Evolutionary conservation across 495 filamentous ascomycete species (phyloP).

Genomic region (Lasiosphaeris hirsuta): DNA sequence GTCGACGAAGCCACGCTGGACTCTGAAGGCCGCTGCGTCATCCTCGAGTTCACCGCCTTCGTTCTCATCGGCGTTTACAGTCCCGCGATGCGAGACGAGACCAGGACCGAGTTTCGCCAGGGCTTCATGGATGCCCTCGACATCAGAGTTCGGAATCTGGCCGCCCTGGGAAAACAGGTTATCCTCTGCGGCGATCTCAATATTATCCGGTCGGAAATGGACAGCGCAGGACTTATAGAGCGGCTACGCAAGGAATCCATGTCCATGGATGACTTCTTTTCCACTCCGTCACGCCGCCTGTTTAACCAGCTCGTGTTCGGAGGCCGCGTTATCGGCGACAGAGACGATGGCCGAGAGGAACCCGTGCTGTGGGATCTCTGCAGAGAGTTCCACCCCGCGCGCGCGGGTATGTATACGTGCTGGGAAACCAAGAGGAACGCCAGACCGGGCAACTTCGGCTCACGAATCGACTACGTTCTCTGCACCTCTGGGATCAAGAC

Average conservation of each 20-base stretch:
- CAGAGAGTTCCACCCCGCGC: constrained; percentile 72
- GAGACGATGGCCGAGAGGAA: constrained; percentile 68
- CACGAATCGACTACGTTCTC: constrained; percentile 89
- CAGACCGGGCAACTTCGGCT: constrained; percentile 85
- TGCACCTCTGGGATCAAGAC: constrained; percentile 74
- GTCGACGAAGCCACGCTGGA: constrained; percentile 73
- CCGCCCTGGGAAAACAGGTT: constrained; percentile 75
- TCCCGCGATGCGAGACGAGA: constrained; percentile 82
- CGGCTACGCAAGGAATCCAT: constrained; percentile 60
- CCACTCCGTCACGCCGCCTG: constrained; percentile 69
- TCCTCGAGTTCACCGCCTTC: constrained; percentile 95
- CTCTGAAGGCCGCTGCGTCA: constrained; percentile 85
- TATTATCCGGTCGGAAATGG: constrained; percentile 66
- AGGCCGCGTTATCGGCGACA: constrained; percentile 64
- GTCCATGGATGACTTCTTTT: constrained; percentile 52
- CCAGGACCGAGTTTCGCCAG: constrained; percentile 77
- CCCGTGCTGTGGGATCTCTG: constrained; percentile 84
- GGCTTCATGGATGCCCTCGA: constrained; percentile 78
- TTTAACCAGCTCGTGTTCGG: constrained; percentile 80
- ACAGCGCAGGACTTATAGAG: constrained; percentile 67
- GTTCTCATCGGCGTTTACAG: constrained; percentile 88
- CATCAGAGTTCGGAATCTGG: constrained; percentile 76
- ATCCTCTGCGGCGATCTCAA: constrained; percentile 89
- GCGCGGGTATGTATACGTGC: constrained; percentile 92
- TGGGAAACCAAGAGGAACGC: constrained; percentile 58